A percentile compares a stretch with the other conserved stretches of the same genome.
Conservation (phyloP, 352 stramenopile species). For the Pythium grandisporangium region DNA sequence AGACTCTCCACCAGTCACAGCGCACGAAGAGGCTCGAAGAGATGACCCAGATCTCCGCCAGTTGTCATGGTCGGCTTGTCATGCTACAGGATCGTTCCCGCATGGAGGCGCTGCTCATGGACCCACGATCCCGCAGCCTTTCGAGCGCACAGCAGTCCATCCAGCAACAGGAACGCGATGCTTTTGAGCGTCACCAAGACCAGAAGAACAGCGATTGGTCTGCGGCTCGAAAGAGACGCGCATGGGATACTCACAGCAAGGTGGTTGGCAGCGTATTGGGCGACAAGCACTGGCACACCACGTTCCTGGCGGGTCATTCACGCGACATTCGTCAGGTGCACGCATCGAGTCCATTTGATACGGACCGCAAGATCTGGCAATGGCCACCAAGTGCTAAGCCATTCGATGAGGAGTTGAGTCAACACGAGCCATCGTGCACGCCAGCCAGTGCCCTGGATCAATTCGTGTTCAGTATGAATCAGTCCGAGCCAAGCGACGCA, state of each 20-base stretch:
- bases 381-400: conserved; percentile 23
- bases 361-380: conserved; percentile 34
- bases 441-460: conserved; percentile 19
- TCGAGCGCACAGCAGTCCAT: background rate
- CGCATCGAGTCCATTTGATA: conserved; percentile 30
- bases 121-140: background rate
- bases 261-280: conserved; percentile 20
- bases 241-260: no score
- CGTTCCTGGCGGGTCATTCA: conserved; percentile 26
- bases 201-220: no score
- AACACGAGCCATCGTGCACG: no score
- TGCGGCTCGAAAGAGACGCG: no score
- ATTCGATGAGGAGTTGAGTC: no score
- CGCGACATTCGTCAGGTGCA: conserved; percentile 36
- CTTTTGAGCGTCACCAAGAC: no score
- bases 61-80: conserved; percentile 31
- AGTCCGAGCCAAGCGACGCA: no score
- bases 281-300: conserved; percentile 41
- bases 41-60: conserved; percentile 17
- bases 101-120: background rate
- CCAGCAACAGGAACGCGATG: background rate
- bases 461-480: conserved; percentile 29
- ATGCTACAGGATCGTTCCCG: conserved; percentile 16
- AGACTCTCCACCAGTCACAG: conserved; percentile 4
- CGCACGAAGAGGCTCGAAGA: conserved; percentile 10